Percentiles rank a stretch among this genome's conserved stretches.
phyloP scores from a whole-genome alignment of 441 rosid species.

The Gossypium gossypioides region DNA sequence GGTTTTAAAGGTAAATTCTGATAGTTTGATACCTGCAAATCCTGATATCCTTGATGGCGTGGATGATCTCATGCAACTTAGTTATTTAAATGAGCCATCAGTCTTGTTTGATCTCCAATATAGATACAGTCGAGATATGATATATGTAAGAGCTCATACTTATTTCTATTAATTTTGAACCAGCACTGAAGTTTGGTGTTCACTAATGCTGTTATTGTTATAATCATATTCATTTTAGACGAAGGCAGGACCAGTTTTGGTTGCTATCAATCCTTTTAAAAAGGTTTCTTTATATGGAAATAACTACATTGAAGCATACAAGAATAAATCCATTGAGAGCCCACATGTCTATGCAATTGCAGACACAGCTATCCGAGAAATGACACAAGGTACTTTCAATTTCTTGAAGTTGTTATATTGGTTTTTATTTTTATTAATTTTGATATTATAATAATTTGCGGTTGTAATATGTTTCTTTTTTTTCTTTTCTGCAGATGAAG shows the following conservation, averaged over 20 bases:
- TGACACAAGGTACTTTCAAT: slow-evolving; percentile 67
- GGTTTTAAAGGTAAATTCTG: slow-evolving; percentile 64
- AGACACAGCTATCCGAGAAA: slow-evolving; percentile 89
- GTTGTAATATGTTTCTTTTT: slow-evolving; percentile 19
- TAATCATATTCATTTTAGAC: slow-evolving; percentile 40
- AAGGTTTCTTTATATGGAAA: slow-evolving; percentile 76
- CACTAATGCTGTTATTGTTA: slow-evolving; percentile 16
- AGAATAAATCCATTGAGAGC: slow-evolving; percentile 56
- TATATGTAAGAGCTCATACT: slow-evolving; percentile 59
- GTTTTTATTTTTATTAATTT: slow-evolving; percentile 8
- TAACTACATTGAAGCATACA: slow-evolving; percentile 71
- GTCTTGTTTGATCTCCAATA: slow-evolving; percentile 79
- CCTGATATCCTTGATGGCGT: slow-evolving; percentile 98
- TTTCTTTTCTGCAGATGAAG: slow-evolving; percentile 67
- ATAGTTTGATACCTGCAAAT: slow-evolving; percentile 70
- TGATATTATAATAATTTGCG: background rate
- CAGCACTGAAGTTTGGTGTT: background rate
- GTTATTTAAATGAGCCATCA: slow-evolving; percentile 92
- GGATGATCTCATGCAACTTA: slow-evolving; percentile 92
- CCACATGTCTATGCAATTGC: slow-evolving; percentile 97
- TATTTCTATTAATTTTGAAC: slow-evolving; percentile 13
- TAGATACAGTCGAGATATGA: slow-evolving; percentile 77
- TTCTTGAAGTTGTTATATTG: slow-evolving; percentile 11
- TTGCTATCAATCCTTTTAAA: slow-evolving; percentile 93
- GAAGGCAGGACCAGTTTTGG: slow-evolving; percentile 95